Evolutionary conservation across 2,329 filamentous ascomycete species (phyloP).

Genomic region (Penicillium sp.): DNA sequence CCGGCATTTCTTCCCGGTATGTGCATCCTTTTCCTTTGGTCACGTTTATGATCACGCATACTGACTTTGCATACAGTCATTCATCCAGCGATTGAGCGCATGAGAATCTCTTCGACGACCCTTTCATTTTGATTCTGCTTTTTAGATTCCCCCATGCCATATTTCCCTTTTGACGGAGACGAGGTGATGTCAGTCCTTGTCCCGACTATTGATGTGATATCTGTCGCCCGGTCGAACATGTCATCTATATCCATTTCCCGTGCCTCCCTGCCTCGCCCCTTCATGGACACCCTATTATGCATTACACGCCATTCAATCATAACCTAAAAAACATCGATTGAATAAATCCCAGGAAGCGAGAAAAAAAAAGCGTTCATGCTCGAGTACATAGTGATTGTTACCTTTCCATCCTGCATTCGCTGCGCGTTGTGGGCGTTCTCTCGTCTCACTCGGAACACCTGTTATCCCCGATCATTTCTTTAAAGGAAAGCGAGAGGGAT

Average conservation of each 20-base stretch:
- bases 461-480: not conserved
- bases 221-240: conserved; percentile 4
- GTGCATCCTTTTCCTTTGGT: conserved; percentile 1
- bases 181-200: conserved; percentile 21
- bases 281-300: conserved; percentile 18
- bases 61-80: conserved; percentile 31
- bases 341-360: conserved; percentile 7
- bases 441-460: conserved; percentile 2
- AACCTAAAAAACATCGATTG: conserved; percentile 7
- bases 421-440: conserved; percentile 12
- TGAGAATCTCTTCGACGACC: conserved; percentile 29
- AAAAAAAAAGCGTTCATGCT: conserved; percentile 2
- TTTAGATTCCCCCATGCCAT: conserved; percentile 28
- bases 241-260: conserved; percentile 8
- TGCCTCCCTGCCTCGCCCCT: conserved; percentile 1
- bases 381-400: conserved; percentile 1
- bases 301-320: conserved; percentile 6
- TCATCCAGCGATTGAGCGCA: conserved; percentile 48
- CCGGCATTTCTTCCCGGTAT: conserved; percentile 51
- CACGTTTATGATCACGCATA: not conserved
- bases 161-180: conserved; percentile 22
- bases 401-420: conserved; percentile 10
- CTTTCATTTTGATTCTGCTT: conserved; percentile 22
- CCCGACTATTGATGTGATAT: conserved; percentile 10
- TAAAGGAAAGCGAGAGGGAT: not conserved